Conservation (phyloP, 2,329 filamentous ascomycete species). For the Daldinia sp. region DNA sequence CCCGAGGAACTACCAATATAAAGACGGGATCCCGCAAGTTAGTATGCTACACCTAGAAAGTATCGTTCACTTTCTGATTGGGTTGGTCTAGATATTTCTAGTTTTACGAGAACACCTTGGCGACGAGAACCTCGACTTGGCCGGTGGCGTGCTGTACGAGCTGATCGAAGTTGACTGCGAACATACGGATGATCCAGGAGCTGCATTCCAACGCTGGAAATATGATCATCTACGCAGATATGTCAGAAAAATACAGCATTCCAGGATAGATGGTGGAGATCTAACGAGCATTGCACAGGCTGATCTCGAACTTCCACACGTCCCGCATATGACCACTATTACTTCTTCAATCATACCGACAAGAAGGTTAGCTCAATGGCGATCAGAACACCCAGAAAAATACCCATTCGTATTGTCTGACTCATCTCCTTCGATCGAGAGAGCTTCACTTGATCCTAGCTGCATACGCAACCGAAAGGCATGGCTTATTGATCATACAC, state of each 20-base stretch:
- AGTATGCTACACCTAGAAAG: constrained; percentile 24
- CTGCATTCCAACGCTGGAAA: constrained; percentile 57
- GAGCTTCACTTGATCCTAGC: constrained; percentile 43
- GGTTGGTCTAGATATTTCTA: constrained; percentile 49
- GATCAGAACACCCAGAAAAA: constrained; percentile 48
- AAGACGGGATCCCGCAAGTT: constrained; percentile 54
- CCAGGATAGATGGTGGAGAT: neutral
- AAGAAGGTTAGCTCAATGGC: constrained; percentile 49
- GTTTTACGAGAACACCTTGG: constrained; percentile 55
- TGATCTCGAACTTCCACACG: constrained; percentile 55
- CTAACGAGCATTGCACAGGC: constrained; percentile 42
- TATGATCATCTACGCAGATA: constrained; percentile 55
- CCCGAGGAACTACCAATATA: constrained; percentile 57
- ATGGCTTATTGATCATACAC: constrained; percentile 55
- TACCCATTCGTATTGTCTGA: constrained; percentile 54
- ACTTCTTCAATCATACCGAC: constrained; percentile 54
- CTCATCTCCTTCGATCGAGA: constrained; percentile 42
- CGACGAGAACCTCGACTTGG: constrained; percentile 54
- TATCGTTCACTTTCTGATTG: constrained; percentile 13
- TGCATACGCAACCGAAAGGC: constrained; percentile 51
- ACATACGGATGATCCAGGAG: constrained; percentile 55
- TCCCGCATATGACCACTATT: constrained; percentile 58
- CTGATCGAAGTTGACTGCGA: constrained; percentile 57
- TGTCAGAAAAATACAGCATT: constrained; percentile 40
- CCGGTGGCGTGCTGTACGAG: constrained; percentile 56